phyloP scores from a whole-genome alignment of 305 asterid species.

The Nicotiana rustica region DNA sequence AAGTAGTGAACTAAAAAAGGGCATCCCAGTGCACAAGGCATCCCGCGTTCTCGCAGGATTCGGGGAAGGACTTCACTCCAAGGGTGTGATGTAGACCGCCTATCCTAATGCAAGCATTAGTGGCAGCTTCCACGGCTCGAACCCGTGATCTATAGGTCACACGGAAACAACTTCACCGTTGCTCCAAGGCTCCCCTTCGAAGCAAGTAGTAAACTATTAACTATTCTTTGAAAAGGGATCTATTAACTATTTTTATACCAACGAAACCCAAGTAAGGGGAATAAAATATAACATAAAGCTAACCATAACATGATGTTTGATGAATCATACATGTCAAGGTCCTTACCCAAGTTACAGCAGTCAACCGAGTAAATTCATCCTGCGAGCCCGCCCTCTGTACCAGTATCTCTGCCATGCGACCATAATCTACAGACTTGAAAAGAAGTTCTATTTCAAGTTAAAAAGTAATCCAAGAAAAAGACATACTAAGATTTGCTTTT shows the following conservation, averaged over 20 bases:
- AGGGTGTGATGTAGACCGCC: too few species aligned
- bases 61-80: too few species aligned
- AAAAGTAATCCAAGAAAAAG: conserved; percentile 31
- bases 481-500: conserved; percentile 33
- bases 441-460: conserved; percentile 47
- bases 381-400: conserved; percentile 83
- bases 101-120: too few species aligned
- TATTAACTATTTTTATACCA: conserved; percentile 33
- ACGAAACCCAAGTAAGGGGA: conserved; percentile 3
- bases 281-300: conserved; percentile 36
- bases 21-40: too few species aligned
- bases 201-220: conserved; percentile 37
- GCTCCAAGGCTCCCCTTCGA: too few species aligned
- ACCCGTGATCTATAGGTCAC: too few species aligned
- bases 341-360: conserved; percentile 91
- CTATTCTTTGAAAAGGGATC: background rate
- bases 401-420: conserved; percentile 92
- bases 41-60: too few species aligned
- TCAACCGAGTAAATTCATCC: conserved; percentile 85
- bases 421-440: conserved; percentile 93
- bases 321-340: conserved; percentile 35
- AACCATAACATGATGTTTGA: conserved; percentile 28
- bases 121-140: too few species aligned
- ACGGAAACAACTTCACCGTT: too few species aligned
- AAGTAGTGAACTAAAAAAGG: background rate